Percentiles rank a stretch among this genome's conserved stretches.
These are phyloP conservation scores for Vitis hybrid DNA, from an alignment of 177 flowering plant species.

Conservation along the genomic window DNA sequence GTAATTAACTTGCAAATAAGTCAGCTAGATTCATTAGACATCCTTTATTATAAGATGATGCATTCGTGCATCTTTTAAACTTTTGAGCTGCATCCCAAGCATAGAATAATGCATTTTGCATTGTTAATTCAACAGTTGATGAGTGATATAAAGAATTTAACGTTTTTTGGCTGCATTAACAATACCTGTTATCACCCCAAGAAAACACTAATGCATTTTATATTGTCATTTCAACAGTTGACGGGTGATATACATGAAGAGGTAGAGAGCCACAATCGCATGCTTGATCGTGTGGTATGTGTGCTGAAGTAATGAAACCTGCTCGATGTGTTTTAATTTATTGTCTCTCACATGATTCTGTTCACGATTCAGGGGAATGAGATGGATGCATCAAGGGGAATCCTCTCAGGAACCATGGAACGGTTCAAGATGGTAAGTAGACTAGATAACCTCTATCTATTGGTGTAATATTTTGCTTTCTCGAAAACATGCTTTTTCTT, in stretches of 20 bases:
- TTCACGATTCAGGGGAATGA: slow-evolving; percentile 58
- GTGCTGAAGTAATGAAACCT: background rate
- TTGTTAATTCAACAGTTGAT: too few relatives aligned
- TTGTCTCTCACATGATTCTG: background rate
- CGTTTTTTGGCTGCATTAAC: too few relatives aligned
- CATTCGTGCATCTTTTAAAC: too few relatives aligned
- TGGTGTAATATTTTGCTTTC: slow-evolving; percentile 2
- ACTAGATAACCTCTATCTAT: background rate
- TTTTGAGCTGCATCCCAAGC: too few relatives aligned
- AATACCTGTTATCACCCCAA: too few relatives aligned
- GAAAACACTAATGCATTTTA: background rate
- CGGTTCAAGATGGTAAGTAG: slow-evolving; percentile 75
- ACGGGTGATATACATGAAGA: slow-evolving; percentile 94
- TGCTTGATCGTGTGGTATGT: slow-evolving; percentile 78
- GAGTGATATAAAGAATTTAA: too few relatives aligned
- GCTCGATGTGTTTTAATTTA: background rate
- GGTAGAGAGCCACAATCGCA: slow-evolving; percentile 77
- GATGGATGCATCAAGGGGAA: slow-evolving; percentile 90
- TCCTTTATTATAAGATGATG: too few relatives aligned
- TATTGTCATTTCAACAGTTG: slow-evolving; percentile 43
- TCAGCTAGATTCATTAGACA: too few relatives aligned
- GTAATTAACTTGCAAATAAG: too few relatives aligned
- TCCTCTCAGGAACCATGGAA: slow-evolving; percentile 84
- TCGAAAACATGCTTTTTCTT: background rate
- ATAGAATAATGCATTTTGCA: too few relatives aligned